phyloP scores from a whole-genome alignment of 345 rosid genomes.

The Psidium friedrichsthalianum region DNA sequence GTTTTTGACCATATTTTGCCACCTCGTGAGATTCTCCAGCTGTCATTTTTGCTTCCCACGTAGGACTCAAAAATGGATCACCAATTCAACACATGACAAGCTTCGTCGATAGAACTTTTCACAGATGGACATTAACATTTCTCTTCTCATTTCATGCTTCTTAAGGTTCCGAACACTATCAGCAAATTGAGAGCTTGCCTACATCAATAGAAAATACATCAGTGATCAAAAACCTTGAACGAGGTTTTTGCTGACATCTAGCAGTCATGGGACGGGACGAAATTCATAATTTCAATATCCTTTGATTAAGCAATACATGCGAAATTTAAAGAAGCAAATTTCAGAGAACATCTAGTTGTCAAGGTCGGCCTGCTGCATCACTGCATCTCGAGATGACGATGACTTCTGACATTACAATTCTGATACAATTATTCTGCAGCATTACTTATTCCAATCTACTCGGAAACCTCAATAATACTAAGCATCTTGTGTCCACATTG shows the following conservation, averaged over 20 bases:
- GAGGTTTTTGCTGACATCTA: not conserved
- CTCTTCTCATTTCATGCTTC: no score
- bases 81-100: no score
- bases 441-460: not conserved
- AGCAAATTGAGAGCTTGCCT: not conserved
- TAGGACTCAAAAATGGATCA: no score
- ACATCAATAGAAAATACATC: not conserved
- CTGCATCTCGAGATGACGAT: not conserved
- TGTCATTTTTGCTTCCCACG: no score
- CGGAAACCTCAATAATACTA: not conserved
- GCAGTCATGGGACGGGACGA: no score
- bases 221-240: not conserved
- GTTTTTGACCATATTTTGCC: no score
- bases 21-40: no score
- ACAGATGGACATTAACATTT: no score
- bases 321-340: not conserved
- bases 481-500: not conserved
- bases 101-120: no score
- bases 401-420: not conserved
- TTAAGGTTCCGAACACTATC: not conserved
- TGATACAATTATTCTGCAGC: not conserved
- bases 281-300: no score
- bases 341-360: not conserved
- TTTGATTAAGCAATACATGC: no score
- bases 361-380: not conserved